Evolutionary conservation across 1,139 yeast species (phyloP).

Genomic region (Sugiyamaella castrensis): DNA sequence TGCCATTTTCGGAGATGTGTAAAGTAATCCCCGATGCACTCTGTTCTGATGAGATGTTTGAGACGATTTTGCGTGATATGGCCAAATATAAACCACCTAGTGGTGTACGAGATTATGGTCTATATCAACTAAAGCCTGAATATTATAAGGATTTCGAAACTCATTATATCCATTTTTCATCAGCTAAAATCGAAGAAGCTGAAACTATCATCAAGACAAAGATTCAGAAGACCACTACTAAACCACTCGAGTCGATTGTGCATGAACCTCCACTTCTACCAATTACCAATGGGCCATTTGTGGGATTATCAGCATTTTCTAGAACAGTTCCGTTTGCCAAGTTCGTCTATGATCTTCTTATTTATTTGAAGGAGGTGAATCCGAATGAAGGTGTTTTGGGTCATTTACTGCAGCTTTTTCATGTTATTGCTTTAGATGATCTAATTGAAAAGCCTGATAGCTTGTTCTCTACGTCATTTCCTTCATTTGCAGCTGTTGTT

Average conservation of each 20-base stretch:
- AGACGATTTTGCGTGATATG: conserved; percentile 57
- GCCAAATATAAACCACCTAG: conserved; percentile 63
- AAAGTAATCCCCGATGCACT: conserved; percentile 73
- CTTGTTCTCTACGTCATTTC: conserved; percentile 6
- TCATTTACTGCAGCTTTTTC: conserved; percentile 64
- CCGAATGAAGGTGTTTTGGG: conserved; percentile 57
- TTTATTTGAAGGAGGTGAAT: conserved; percentile 34
- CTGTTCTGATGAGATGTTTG: conserved; percentile 66
- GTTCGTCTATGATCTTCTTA: conserved; percentile 29
- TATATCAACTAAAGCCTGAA: conserved; percentile 62
- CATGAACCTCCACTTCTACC: conserved; percentile 37
- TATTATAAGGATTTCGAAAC: conserved; percentile 64
- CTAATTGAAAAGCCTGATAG: not conserved
- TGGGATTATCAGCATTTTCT: conserved; percentile 35
- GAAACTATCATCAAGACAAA: conserved; percentile 52
- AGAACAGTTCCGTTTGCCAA: conserved; percentile 36
- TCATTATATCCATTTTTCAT: conserved; percentile 71
- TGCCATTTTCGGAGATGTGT: conserved; percentile 68
- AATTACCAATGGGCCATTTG: conserved; percentile 35
- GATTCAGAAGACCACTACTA: conserved; percentile 32
- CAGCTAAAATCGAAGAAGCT: conserved; percentile 79
- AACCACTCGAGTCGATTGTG: conserved; percentile 32
- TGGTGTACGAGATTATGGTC: conserved; percentile 63
- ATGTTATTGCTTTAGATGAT: conserved; percentile 45
- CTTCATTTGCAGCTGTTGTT: conserved; percentile 1